Percentiles rank a stretch among this genome's conserved stretches.
phyloP scores from a whole-genome alignment of 73 alveolate genomes.

The Paramecium caudatum region DNA sequence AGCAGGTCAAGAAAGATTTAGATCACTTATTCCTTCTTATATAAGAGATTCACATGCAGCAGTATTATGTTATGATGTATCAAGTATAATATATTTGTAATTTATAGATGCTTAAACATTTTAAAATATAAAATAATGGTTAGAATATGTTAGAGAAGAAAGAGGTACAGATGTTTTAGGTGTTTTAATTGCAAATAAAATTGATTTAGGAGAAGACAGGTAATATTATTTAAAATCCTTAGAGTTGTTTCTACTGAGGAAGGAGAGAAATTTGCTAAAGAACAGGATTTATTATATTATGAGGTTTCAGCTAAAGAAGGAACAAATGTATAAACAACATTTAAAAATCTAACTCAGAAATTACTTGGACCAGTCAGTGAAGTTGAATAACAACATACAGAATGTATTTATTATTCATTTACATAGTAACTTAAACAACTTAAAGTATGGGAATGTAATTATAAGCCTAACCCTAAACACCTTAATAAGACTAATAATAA shows the following conservation, averaged over 20 bases:
- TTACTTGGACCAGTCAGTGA: constrained; percentile 30
- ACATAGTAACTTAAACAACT: not conserved
- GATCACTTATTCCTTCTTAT: constrained; percentile 86
- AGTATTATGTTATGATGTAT: constrained; percentile 85
- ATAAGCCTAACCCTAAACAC: not conserved
- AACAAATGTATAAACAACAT: constrained; percentile 52
- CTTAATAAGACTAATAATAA: not conserved
- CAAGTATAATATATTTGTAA: constrained; percentile 69
- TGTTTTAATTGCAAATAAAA: constrained; percentile 94
- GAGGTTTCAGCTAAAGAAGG: constrained; percentile 81
- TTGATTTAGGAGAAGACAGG: constrained; percentile 87
- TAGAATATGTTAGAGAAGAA: constrained; percentile 80
- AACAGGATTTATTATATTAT: constrained; percentile 57
- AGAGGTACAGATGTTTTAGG: constrained; percentile 94
- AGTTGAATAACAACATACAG: not conserved
- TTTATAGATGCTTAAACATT: constrained; percentile 59
- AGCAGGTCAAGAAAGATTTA: constrained; percentile 89
- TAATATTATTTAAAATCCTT: constrained; percentile 19
- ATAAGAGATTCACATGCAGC: constrained; percentile 88
- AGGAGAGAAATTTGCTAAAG: constrained; percentile 75
- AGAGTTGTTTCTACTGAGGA: constrained; percentile 79
- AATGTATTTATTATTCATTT: not conserved
- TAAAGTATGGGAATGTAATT: not conserved
- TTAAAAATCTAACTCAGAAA: constrained; percentile 65
- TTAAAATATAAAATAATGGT: constrained; percentile 65